Evolutionary conservation across 768 basidiomycete genomes (phyloP).

Genomic region (Mycena albidolilacea): DNA sequence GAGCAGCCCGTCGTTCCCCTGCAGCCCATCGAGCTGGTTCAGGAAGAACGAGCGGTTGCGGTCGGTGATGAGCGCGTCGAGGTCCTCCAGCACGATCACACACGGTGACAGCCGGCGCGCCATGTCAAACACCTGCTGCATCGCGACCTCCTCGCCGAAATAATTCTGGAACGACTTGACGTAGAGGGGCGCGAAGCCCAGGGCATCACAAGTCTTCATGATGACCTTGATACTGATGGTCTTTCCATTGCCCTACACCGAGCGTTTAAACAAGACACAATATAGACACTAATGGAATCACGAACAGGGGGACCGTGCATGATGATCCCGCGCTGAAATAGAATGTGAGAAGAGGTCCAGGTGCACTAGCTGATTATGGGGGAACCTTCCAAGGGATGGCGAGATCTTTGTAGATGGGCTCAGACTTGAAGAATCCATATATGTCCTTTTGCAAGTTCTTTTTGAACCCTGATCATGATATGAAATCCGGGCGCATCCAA

Average conservation of each 20-base stretch:
- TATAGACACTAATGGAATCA: conserved; percentile 29
- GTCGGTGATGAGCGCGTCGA: conserved; percentile 87
- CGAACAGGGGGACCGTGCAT: conserved; percentile 86
- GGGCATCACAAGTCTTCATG: conserved; percentile 79
- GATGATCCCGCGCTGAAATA: conserved; percentile 80
- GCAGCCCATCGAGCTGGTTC: conserved; percentile 87
- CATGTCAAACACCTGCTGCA: conserved; percentile 78
- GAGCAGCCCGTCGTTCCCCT: conserved; percentile 84
- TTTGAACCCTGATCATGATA: conserved; percentile 65
- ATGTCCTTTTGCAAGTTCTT: conserved; percentile 78
- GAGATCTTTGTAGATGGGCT: conserved; percentile 79
- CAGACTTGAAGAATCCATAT: conserved; percentile 84
- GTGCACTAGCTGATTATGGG: neutral
- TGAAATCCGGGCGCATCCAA: neutral
- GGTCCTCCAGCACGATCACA: conserved; percentile 68
- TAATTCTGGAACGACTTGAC: conserved; percentile 79
- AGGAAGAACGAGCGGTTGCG: conserved; percentile 89
- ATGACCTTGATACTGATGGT: conserved; percentile 87
- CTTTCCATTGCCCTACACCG: conserved; percentile 80
- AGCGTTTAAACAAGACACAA: neutral
- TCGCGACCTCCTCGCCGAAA: conserved; percentile 74
- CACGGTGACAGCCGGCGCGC: conserved; percentile 82
- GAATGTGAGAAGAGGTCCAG: conserved; percentile 6
- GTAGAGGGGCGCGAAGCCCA: conserved; percentile 79
- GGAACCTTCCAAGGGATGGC: conserved; percentile 87